Base-by-base conservation (phyloP, 768 basidiomycete genomes). In the Trametes cinnabarina region DNA sequence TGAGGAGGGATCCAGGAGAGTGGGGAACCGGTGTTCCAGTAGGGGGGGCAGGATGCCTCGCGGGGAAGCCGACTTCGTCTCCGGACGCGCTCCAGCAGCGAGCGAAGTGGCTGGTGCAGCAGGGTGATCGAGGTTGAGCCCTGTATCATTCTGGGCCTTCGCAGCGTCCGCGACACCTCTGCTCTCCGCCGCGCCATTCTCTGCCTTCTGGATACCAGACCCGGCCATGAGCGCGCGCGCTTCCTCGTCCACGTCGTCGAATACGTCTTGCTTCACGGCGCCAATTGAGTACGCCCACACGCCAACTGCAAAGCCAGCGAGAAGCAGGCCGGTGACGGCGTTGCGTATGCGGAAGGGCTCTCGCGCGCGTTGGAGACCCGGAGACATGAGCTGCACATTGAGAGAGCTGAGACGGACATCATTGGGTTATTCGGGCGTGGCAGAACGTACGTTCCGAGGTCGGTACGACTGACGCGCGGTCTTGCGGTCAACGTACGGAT, bases 231-330 rank as follows among this genome's bases (percentile, higher is more conserved):
- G 77, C 40, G 81, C 81, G 60, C 74, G 75, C 26, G 85, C 91
- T 68, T 90, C 88, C 61, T 90, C 88, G 65, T 92, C 90, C 40
- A 92, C 79, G 69, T 93, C 92, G 63, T 88, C 85, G 69, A 96
- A 97, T 39, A 89, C 85, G 69, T 97, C 94, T 68, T 98, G 94
- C 68, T 89, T 93, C 54, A 98, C 94, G 26, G 94, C 94, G 28
- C 85, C 83, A 68, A 98, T 96, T 17, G 94, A 94, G 74, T 98
- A 98, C 4, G 86, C 79, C 84, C 92, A 98, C 9, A 97, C 86
- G 25, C 87, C 88, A 14, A 84, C 81, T 26, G 84, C 87, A 69
- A 97, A 95, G 0, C 81, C 79, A 25, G 84, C 80, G 42, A 98
- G 79, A 3, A 77, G 66, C 43, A 86, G 61, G 8, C 95, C 96